These are phyloP conservation scores for Chrysopogon serrulatus DNA, from an alignment of 176 grass and related monocot genomes.

Conservation along the genomic window DNA sequence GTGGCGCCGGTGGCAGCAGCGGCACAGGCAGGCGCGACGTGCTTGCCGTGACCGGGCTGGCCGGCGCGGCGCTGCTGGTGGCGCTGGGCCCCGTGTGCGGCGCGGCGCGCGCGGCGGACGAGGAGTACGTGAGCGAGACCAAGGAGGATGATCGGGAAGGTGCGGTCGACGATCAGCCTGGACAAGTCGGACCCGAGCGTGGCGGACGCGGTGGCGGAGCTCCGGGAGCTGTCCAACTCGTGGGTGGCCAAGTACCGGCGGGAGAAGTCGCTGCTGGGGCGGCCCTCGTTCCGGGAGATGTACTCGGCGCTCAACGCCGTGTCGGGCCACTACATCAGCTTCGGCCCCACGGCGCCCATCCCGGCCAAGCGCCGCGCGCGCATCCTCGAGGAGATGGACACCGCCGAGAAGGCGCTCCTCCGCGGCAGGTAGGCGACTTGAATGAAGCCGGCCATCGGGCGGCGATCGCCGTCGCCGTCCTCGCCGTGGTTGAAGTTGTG, in stretches of 20 bases:
- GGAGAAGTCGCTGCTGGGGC: slow-evolving; percentile 78
- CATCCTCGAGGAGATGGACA: slow-evolving; percentile 97
- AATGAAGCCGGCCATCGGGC: background rate
- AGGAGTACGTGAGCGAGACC: slow-evolving; percentile 93
- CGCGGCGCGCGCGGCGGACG: slow-evolving; percentile 56
- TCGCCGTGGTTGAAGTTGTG: background rate
- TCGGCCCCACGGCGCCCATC: slow-evolving; percentile 94
- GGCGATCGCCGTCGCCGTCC: background rate
- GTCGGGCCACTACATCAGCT: slow-evolving; percentile 98
- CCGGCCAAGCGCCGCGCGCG: slow-evolving; percentile 88
- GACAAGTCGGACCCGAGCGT: slow-evolving; percentile 82
- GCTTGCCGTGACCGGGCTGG: background rate
- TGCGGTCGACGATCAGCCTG: slow-evolving; percentile 81
- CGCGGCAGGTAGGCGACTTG: slow-evolving; percentile 62
- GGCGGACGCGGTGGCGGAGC: slow-evolving; percentile 71
- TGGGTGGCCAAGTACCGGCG: slow-evolving; percentile 98
- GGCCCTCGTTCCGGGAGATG: slow-evolving; percentile 89
- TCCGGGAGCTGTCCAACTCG: slow-evolving; percentile 80
- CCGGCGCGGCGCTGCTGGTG: slow-evolving; percentile 21
- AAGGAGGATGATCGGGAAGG: slow-evolving; percentile 88
- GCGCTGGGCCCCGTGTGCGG: slow-evolving; percentile 9
- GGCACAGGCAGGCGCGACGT: slow-evolving; percentile 26
- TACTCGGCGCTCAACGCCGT: slow-evolving; percentile 98
- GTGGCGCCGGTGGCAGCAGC: background rate
- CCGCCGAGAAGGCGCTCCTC: slow-evolving; percentile 94